phyloP scores from a whole-genome alignment of 495 filamentous ascomycete species.

The Physcia stellaris region DNA sequence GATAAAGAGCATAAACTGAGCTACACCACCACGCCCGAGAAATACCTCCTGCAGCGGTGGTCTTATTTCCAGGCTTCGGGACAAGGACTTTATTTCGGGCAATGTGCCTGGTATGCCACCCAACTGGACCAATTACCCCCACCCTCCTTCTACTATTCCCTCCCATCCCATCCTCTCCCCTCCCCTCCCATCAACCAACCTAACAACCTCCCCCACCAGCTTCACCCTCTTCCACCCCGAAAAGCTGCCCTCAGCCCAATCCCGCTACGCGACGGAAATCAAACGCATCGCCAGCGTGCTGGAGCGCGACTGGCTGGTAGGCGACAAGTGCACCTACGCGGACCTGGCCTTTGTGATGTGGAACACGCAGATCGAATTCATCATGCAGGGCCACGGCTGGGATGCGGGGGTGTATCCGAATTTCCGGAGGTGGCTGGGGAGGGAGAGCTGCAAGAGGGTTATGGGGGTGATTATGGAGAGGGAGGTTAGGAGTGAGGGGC shows the following conservation, averaged over 20 bases:
- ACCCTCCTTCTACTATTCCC: too few relatives aligned
- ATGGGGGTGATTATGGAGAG: too few relatives aligned
- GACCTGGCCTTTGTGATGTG: slow-evolving; percentile 36
- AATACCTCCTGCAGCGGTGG: slow-evolving; percentile 22
- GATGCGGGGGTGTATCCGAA: too few relatives aligned
- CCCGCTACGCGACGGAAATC: slow-evolving; percentile 34
- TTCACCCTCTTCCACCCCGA: slow-evolving; percentile 32
- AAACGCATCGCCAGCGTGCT: slow-evolving; percentile 29
- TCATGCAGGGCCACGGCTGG: not conserved
- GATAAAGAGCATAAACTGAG: too few relatives aligned
- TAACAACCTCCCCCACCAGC: slow-evolving; percentile 11
- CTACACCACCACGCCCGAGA: slow-evolving; percentile 22
- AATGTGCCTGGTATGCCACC: slow-evolving; percentile 16
- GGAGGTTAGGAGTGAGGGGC: too few relatives aligned
- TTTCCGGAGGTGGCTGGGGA: too few relatives aligned
- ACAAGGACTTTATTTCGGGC: slow-evolving; percentile 29
- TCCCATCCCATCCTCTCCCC: too few relatives aligned
- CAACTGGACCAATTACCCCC: not conserved
- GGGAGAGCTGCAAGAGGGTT: too few relatives aligned
- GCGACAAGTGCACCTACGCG: slow-evolving; percentile 34
- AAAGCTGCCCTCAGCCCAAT: slow-evolving; percentile 28
- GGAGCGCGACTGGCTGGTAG: slow-evolving; percentile 33
- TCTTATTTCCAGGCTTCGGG: slow-evolving; percentile 28
- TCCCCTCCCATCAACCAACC: not conserved
- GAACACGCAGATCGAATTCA: slow-evolving; percentile 6